These are phyloP conservation scores for Pythium aristosporum DNA, from an alignment of 352 stramenopile genomes.

Conservation along the genomic window DNA sequence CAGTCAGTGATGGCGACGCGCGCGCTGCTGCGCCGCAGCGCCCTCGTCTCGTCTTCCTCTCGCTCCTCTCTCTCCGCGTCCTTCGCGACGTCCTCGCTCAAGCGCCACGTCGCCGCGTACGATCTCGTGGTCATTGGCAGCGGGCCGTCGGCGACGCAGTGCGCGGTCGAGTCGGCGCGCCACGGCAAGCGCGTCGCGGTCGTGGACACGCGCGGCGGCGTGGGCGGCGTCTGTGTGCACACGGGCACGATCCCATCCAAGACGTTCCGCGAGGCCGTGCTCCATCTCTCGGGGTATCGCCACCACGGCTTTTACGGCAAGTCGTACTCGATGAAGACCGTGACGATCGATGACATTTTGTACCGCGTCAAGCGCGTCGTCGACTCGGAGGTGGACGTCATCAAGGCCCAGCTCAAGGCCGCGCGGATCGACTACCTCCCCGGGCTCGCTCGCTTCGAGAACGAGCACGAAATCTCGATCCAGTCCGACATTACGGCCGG, in stretches of 20 bases:
- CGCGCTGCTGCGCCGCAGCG: background rate
- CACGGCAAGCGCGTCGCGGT: constrained; percentile 79
- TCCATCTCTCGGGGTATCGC: constrained; percentile 87
- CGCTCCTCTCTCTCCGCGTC: background rate
- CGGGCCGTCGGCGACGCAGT: constrained; percentile 86
- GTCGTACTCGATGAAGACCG: constrained; percentile 60
- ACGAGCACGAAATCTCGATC: constrained; percentile 76
- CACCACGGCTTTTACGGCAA: constrained; percentile 86
- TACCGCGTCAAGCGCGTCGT: constrained; percentile 81
- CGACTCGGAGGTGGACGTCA: constrained; percentile 77
- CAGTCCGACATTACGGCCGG: constrained; percentile 28
- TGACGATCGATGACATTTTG: constrained; percentile 79
- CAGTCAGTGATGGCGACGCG: constrained; percentile 6
- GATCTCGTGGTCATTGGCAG: constrained; percentile 90
- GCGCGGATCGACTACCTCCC: constrained; percentile 65
- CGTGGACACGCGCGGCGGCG: constrained; percentile 89
- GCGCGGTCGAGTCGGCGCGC: constrained; percentile 87
- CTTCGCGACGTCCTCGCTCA: constrained; percentile 6
- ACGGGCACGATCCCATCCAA: constrained; percentile 88
- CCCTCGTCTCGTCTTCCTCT: background rate
- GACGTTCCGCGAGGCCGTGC: constrained; percentile 88
- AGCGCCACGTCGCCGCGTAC: constrained; percentile 50
- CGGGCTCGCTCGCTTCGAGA: constrained; percentile 73
- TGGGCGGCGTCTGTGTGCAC: constrained; percentile 87
- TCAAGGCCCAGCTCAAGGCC: constrained; percentile 79